Conservation (phyloP, 2,329 filamentous ascomycete species). For the Alternaria dauci region DNA sequence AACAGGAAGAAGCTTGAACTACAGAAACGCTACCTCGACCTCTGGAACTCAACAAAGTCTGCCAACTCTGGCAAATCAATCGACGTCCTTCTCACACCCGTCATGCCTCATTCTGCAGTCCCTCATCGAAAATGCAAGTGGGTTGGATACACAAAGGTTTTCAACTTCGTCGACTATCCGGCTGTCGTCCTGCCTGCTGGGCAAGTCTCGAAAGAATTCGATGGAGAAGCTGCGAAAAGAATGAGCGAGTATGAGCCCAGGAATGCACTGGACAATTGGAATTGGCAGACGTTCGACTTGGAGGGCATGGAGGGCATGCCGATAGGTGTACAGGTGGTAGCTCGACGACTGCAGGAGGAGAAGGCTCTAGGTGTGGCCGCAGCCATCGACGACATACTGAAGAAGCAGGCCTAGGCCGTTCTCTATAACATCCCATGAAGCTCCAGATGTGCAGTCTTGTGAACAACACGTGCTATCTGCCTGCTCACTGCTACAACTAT, state of each 20-base stretch:
- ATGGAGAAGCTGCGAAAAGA: conserved; percentile 44
- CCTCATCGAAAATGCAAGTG: conserved; percentile 57
- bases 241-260: conserved; percentile 53
- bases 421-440: background rate
- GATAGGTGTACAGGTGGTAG: conserved; percentile 49
- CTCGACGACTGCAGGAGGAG: conserved; percentile 49
- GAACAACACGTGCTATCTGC: background rate
- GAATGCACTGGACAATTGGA: conserved; percentile 63
- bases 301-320: conserved; percentile 50
- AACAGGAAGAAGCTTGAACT: conserved; percentile 64
- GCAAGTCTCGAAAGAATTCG: conserved; percentile 53
- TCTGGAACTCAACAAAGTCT: conserved; percentile 62
- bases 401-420: background rate
- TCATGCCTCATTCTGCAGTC: conserved; percentile 68
- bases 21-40: conserved; percentile 66
- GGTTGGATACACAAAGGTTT: conserved; percentile 69
- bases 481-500: background rate
- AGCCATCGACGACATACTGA: conserved; percentile 30
- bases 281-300: conserved; percentile 53
- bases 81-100: conserved; percentile 66
- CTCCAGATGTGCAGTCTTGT: background rate
- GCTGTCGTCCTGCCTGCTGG: conserved; percentile 66
- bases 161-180: conserved; percentile 70
- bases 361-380: conserved; percentile 50
- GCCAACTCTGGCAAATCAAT: conserved; percentile 56